Evolutionary conservation across 306 rosid species (phyloP), one percentile per base, ranked within the genome.

Genomic region (Vigna angularis): DNA sequence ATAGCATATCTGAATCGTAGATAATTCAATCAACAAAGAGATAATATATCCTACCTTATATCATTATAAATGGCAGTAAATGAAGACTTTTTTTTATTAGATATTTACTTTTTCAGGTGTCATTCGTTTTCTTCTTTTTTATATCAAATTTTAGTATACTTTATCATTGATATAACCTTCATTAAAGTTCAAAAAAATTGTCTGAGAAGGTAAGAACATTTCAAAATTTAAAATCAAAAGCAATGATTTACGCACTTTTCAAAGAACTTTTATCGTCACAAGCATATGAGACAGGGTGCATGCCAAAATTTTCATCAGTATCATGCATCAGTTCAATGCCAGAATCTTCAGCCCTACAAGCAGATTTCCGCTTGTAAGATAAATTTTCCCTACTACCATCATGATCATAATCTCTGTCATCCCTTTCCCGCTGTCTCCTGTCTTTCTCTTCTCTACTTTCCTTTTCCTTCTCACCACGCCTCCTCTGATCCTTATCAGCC

Each of bases 381-480:
- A 86, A 89, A 22, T 67, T 85, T 73, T 83, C 97, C 62, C 89
- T 87, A 72, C 67, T 86, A 58, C 86, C 91, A 75, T 90, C 96
- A 83, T 87, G 88, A 75, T 91, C 94, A 74, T 88, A 87, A 76
- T 88, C 91, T 77, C 90, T 87, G 73, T 91, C 98, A 66, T 89
- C 97, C 75, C 76, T 80, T 9, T 87, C 96, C 44, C 63, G 74
- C 18, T 88, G 92, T 87, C 90, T 87, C 83, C 88, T 88, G 14
- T 91, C 86, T 78, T 78, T 81, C 50, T 82, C 98, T 47, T 95
- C 98, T 80, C 90, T 89, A 67, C 83, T 76, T 34, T 93, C 99
- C 79, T 87, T 93, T 75, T 94, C 98, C 83, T 90, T 96, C 66
- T 93, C 99, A 16, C 28, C 55, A 42, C 83, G 93, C 82, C 91